phyloP scores from a whole-genome alignment of 371 early-diverging fungal species.

The Syncephalastrum racemosum region DNA sequence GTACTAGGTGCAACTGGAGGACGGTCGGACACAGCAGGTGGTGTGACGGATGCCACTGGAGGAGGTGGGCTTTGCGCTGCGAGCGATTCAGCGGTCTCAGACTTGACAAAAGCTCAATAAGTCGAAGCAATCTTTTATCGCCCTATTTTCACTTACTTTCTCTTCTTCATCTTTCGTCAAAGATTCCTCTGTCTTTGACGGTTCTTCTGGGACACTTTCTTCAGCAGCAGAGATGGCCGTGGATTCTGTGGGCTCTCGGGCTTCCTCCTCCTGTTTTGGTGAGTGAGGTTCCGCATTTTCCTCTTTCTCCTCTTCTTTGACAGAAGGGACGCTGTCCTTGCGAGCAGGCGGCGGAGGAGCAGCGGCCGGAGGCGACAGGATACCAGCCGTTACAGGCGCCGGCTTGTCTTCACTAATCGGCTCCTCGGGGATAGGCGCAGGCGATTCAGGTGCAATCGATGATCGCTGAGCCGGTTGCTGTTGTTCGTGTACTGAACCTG shows the following conservation, averaged over 20 bases:
- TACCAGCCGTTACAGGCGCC: not conserved
- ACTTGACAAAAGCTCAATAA: too few species aligned
- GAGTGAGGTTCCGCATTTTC: not conserved
- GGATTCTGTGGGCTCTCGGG: too few species aligned
- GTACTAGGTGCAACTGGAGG: not conserved
- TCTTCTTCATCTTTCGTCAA: slow-evolving; percentile 5
- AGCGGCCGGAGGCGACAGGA: not conserved
- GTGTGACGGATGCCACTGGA: not conserved
- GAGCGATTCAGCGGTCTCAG: not conserved
- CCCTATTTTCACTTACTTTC: not conserved
- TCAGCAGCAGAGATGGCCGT: not conserved
- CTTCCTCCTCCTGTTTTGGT: slow-evolving; percentile 4
- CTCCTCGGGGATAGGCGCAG: slow-evolving; percentile 28
- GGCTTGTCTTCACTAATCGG: not conserved
- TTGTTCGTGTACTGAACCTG: slow-evolving; percentile 14
- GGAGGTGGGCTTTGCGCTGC: not conserved
- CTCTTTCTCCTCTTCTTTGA: slow-evolving; percentile 13
- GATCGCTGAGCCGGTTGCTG: not conserved
- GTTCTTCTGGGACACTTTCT: slow-evolving; percentile 15
- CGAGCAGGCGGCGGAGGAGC: slow-evolving; percentile 5
- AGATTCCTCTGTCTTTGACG: slow-evolving; percentile 6
- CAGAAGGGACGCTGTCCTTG: slow-evolving; percentile 2
- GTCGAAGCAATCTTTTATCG: too few species aligned
- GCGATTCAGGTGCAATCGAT: slow-evolving; percentile 1
- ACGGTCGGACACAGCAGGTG: not conserved